Evolutionary conservation across 805 yeast genomes (phyloP).

Genomic region (Candida verbasci): DNA sequence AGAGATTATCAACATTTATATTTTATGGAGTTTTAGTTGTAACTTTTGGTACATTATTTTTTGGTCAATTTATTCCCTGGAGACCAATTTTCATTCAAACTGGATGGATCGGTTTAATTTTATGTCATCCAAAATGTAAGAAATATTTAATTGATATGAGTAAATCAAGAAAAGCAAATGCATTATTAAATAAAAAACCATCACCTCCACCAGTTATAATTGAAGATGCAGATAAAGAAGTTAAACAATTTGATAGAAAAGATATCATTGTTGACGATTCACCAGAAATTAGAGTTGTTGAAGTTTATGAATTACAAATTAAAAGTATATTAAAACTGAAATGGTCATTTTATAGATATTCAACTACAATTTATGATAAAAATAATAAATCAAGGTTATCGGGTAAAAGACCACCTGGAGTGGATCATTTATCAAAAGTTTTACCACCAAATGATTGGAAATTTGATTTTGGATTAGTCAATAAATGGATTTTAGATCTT

Average conservation of each 20-base stretch:
- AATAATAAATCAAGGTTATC: slow-evolving; percentile 36
- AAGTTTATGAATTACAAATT: slow-evolving; percentile 71
- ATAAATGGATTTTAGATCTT: slow-evolving; percentile 63
- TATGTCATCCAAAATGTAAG: slow-evolving; percentile 58
- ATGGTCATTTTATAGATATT: slow-evolving; percentile 60
- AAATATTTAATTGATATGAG: slow-evolving; percentile 19
- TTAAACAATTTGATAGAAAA: slow-evolving; percentile 32
- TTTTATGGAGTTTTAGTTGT: slow-evolving; percentile 32
- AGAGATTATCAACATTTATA: slow-evolving; percentile 59
- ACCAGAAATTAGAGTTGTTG: slow-evolving; percentile 60
- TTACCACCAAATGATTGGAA: slow-evolving; percentile 72
- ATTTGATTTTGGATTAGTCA: slow-evolving; percentile 48
- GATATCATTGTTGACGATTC: slow-evolving; percentile 68
- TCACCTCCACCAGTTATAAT: slow-evolving; percentile 22
- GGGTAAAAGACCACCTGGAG: slow-evolving; percentile 64
- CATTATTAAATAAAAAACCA: slow-evolving; percentile 7
- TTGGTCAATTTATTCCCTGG: slow-evolving; percentile 61
- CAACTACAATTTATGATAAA: slow-evolving; percentile 52
- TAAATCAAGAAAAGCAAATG: slow-evolving; percentile 10
- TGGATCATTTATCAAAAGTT: slow-evolving; percentile 48
- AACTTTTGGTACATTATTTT: slow-evolving; percentile 37
- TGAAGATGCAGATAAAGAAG: slow-evolving; percentile 16
- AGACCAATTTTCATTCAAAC: slow-evolving; percentile 47
- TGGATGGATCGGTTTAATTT: slow-evolving; percentile 53
- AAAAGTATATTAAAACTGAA: slow-evolving; percentile 55